These are phyloP conservation scores for Kluyveromyces sp. DNA, from an alignment of 1,139 yeast species.

Conservation along the genomic window DNA sequence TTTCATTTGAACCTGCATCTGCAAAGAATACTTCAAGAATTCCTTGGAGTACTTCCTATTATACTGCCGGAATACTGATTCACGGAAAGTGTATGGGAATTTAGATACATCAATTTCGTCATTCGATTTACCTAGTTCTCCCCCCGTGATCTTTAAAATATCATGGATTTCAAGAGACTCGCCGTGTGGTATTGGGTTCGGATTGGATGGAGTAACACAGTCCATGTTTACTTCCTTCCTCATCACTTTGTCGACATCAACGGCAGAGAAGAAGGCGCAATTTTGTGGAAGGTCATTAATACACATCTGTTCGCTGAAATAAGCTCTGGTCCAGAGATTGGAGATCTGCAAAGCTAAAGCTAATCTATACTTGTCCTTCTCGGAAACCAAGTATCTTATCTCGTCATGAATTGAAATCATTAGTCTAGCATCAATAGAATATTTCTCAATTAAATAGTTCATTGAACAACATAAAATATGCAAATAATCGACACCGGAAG, in stretches of 20 bases:
- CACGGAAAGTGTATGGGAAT: constrained; percentile 16
- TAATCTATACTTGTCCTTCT: constrained; percentile 63
- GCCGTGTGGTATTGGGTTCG: constrained; percentile 66
- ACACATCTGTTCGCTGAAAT: constrained; percentile 91
- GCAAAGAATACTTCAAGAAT: constrained; percentile 21
- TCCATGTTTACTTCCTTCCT: constrained; percentile 85
- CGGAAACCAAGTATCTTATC: constrained; percentile 68
- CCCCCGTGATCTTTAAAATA: constrained; percentile 37
- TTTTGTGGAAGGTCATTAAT: constrained; percentile 86
- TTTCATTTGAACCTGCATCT: constrained; percentile 24
- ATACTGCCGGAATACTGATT: constrained; percentile 25
- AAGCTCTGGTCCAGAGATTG: constrained; percentile 92
- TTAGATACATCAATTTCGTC: constrained; percentile 16
- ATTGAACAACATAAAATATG: constrained; percentile 80
- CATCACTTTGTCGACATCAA: constrained; percentile 80
- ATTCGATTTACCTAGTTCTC: constrained; percentile 14
- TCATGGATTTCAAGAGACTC: constrained; percentile 57
- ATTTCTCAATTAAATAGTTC: constrained; percentile 68
- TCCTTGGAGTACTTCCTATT: constrained; percentile 20
- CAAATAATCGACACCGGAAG: constrained; percentile 94
- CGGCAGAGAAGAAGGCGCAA: constrained; percentile 91
- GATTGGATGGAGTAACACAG: constrained; percentile 87
- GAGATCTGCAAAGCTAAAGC: constrained; percentile 83
- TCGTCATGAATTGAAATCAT: constrained; percentile 94
- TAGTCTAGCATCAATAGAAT: constrained; percentile 67